Evolutionary conservation across 805 yeast species (phyloP).

Genomic region (Zygotorulaspora chibaensis): DNA sequence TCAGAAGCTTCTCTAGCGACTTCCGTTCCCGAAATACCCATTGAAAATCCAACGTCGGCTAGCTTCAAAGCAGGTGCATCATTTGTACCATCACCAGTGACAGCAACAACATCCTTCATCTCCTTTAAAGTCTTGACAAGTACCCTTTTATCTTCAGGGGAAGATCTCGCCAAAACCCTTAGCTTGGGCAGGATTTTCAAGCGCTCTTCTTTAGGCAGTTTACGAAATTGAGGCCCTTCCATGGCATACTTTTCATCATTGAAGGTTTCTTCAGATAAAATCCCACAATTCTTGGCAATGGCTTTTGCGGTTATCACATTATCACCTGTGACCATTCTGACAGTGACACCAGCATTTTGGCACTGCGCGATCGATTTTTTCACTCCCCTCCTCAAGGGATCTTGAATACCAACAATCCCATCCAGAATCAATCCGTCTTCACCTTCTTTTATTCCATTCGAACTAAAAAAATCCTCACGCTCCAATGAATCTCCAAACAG

Average conservation of each 20-base stretch:
- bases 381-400: slow-evolving; percentile 89
- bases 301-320: slow-evolving; percentile 88
- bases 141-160: slow-evolving; percentile 91
- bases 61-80: slow-evolving; percentile 96
- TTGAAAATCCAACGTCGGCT: slow-evolving; percentile 97
- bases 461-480: slow-evolving; percentile 22
- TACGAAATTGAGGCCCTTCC: slow-evolving; percentile 92
- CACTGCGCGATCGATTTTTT: slow-evolving; percentile 84
- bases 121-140: slow-evolving; percentile 75
- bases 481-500: slow-evolving; percentile 37
- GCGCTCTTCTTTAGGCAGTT: slow-evolving; percentile 55
- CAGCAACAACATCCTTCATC: slow-evolving; percentile 93
- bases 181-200: slow-evolving; percentile 61
- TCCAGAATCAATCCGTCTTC: slow-evolving; percentile 52
- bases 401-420: slow-evolving; percentile 87
- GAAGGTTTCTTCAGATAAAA: slow-evolving; percentile 45
- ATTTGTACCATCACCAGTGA: slow-evolving; percentile 98
- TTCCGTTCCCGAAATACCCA: slow-evolving; percentile 98
- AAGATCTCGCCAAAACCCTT: slow-evolving; percentile 85
- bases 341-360: slow-evolving; percentile 86
- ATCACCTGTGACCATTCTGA: slow-evolving; percentile 98
- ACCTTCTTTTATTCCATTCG: slow-evolving; percentile 16
- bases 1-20: slow-evolving; percentile 98
- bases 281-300: slow-evolving; percentile 82
- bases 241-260: slow-evolving; percentile 58